Conservation (phyloP, 352 stramenopile species). For the Thraustochytrium aureum region DNA sequence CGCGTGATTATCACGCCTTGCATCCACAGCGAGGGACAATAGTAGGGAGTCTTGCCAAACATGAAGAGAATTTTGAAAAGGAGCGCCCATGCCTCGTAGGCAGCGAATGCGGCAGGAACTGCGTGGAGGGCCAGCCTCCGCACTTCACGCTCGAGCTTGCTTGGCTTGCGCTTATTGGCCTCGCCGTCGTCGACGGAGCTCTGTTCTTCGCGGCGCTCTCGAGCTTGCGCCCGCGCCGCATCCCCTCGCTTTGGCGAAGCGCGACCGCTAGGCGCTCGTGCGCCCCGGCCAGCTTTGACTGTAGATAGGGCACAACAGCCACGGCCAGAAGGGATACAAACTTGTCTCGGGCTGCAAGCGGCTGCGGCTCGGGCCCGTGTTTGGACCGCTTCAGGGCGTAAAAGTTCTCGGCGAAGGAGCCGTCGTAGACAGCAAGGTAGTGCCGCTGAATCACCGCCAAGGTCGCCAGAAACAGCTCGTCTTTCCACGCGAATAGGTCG, state of each 20-base stretch:
- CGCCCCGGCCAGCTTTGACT: neutral
- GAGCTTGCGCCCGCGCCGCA: too few relatives aligned
- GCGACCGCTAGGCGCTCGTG: constrained; percentile 8
- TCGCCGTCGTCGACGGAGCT: too few relatives aligned
- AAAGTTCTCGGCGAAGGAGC: constrained; percentile 50
- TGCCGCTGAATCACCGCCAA: constrained; percentile 16
- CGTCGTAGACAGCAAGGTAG: constrained; percentile 48
- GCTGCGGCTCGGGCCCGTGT: too few relatives aligned
- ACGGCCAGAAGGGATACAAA: constrained; percentile 9
- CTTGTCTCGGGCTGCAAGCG: too few relatives aligned
- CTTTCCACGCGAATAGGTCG: constrained; percentile 26
- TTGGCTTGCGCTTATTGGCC: neutral
- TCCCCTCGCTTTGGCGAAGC: too few relatives aligned
- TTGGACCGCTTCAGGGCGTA: constrained; percentile 48
- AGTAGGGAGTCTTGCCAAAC: constrained; percentile 36
- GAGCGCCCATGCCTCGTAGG: constrained; percentile 18
- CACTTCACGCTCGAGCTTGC: neutral
- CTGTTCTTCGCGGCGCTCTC: too few relatives aligned
- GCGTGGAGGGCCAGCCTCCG: neutral
- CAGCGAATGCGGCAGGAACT: neutral
- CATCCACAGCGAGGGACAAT: constrained; percentile 27
- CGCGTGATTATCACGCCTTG: constrained; percentile 37
- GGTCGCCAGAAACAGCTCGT: constrained; percentile 37
- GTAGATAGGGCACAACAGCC: constrained; percentile 26
- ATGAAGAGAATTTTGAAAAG: constrained; percentile 42